Base-by-base conservation (phyloP, 2,329 filamentous ascomycete species). In the Lecanicillium sp. region DNA sequence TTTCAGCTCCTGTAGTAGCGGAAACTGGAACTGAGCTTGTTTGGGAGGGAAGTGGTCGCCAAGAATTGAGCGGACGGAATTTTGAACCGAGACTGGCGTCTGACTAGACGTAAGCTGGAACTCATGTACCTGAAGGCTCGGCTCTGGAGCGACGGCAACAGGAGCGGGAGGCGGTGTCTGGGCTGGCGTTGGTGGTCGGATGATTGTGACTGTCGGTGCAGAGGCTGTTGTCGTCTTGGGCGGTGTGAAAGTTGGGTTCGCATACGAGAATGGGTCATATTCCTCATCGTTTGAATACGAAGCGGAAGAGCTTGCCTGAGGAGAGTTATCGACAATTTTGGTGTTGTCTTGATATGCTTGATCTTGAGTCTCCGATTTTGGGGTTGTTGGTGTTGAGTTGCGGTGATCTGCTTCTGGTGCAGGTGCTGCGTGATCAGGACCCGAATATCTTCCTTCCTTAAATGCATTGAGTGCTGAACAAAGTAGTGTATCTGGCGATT, bases 71-170 rank as follows among this genome's bases (percentile, higher is more conserved):
- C 78, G 67, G 13, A 81, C 55, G 1, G 68, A 66, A 48, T 81
- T 79, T 45, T 82, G 78, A 5, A 76, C 58, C 1, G 62, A 60
- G 4, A 79, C 64, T 1, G 73, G 68, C 3, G 70, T 74, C 40
- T 68, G 62, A 17, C 60, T 59, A 14, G 55, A 50, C 3, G 52
- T 52, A 3, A 64, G 58, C 10, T 56, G 50, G 37, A 79, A 64
- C 6, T 68, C 65, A 42, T 67, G 62, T 32, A 77, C 67, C 39
- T 56, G 65, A 22, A 41, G 18, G 53, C 51, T 3, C 5, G 8
- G n/a, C 10, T 35, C 33, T n/a, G n/a, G n/a, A 4, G 17, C 30
- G 6, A 6, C 7, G 14, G n/a, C 13, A 7, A 15, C 12, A n/a
- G 30, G 9, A 8, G 30, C 7, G 3, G 61, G 60, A 1, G 65